phyloP scores from a whole-genome alignment of 2,329 filamentous ascomycete genomes.

The Colletotrichum sojae region DNA sequence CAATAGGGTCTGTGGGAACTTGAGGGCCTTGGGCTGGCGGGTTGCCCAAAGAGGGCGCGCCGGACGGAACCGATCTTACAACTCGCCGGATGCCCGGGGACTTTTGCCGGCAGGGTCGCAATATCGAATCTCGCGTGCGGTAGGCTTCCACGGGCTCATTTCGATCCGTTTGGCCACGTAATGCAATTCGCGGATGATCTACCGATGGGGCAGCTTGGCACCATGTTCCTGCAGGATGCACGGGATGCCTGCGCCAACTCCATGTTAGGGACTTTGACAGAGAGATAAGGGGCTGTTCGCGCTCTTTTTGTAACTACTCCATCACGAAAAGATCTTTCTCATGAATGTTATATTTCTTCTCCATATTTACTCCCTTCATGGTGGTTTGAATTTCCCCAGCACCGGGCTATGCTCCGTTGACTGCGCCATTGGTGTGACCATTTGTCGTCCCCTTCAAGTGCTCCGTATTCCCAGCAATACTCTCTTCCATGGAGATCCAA shows the following conservation, averaged over 20 bases:
- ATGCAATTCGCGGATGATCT: neutral
- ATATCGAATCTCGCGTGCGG: neutral
- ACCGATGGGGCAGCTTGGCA: neutral
- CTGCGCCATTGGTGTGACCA: neutral
- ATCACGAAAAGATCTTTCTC: too few relatives aligned
- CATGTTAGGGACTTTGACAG: neutral
- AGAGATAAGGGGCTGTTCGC: too few relatives aligned
- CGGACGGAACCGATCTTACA: neutral
- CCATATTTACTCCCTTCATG: too few relatives aligned
- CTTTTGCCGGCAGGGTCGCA: neutral
- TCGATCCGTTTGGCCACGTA: neutral
- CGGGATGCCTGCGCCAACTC: neutral
- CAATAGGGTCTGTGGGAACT: neutral
- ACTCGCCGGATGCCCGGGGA: neutral
- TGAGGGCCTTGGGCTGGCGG: neutral
- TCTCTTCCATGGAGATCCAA: conserved; percentile 19
- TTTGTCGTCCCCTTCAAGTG: neutral
- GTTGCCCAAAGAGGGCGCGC: neutral
- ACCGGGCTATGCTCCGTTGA: neutral
- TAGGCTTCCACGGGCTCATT: neutral
- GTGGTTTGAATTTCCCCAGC: too few relatives aligned
- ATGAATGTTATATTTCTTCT: too few relatives aligned
- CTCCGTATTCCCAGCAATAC: conserved; percentile 13
- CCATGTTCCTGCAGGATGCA: neutral
- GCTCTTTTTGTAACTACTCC: too few relatives aligned